phyloP scores from a whole-genome alignment of 345 rosid genomes.

The Arabis hirsuta region DNA sequence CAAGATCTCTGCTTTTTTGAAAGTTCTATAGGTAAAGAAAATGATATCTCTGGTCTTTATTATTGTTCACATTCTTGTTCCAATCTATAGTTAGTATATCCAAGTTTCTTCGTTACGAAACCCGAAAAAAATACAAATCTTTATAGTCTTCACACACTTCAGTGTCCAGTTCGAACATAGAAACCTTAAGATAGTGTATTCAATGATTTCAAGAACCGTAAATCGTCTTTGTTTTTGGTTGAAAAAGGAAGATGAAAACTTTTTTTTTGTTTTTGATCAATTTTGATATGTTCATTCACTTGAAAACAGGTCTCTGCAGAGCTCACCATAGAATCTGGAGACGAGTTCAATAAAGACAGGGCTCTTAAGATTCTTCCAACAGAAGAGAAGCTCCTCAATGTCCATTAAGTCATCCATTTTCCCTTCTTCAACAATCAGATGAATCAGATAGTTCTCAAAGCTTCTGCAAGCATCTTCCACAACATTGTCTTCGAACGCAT shows the following conservation, averaged over 20 bases:
- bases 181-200: conserved; percentile 24
- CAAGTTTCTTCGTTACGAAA: conserved; percentile 18
- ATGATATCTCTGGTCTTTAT: conserved; percentile 6
- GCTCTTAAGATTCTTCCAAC: conserved; percentile 82
- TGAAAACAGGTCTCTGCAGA: conserved; percentile 58
- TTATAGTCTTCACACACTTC: conserved; percentile 20
- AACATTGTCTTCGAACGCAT: conserved; percentile 43
- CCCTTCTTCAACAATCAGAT: conserved; percentile 82
- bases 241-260: conserved; percentile 13
- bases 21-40: conserved; percentile 26
- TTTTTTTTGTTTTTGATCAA: background rate
- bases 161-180: conserved; percentile 6
- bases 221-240: background rate
- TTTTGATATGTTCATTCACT: conserved; percentile 27
- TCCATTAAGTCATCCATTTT: conserved; percentile 71
- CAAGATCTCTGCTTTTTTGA: background rate
- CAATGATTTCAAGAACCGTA: conserved; percentile 7
- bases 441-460: conserved; percentile 84
- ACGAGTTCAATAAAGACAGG: conserved; percentile 79
- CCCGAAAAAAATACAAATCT: background rate
- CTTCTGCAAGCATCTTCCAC: conserved; percentile 82
- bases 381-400: conserved; percentile 82
- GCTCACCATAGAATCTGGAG: conserved; percentile 78
- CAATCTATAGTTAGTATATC: conserved; percentile 1
- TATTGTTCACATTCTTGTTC: conserved; percentile 25